Conservation (phyloP, 768 basidiomycete species). For the Panaeolus papilionaceus region DNA sequence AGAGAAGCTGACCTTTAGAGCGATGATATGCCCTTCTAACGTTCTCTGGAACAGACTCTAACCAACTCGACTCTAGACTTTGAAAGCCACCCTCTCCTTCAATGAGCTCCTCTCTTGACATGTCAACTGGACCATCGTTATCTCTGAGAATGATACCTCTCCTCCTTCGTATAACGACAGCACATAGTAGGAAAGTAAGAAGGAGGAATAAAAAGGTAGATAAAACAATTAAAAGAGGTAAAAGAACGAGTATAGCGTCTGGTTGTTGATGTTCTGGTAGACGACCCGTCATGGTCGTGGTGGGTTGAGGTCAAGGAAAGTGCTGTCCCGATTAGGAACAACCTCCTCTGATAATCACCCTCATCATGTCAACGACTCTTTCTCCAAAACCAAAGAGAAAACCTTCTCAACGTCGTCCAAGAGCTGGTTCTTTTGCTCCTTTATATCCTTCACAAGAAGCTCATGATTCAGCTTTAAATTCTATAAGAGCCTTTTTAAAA, state of each 20-base stretch:
- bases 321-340: conserved; percentile 19
- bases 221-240: conserved; percentile 93
- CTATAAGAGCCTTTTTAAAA: conserved; percentile 84
- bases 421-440: conserved; percentile 65
- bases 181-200: conserved; percentile 88
- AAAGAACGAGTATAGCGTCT: conserved; percentile 83
- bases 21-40: conserved; percentile 75
- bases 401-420: conserved; percentile 55
- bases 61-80: conserved; percentile 91
- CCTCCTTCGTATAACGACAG: conserved; percentile 81
- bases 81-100: conserved; percentile 95
- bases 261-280: conserved; percentile 37
- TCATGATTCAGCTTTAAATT: conserved; percentile 71
- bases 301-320: conserved; percentile 23
- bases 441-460: conserved; percentile 56
- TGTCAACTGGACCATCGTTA: conserved; percentile 90
- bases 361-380: conserved; percentile 48
- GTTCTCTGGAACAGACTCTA: conserved; percentile 78
- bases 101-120: conserved; percentile 89
- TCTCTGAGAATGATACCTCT: conserved; percentile 83
- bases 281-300: conserved; percentile 30
- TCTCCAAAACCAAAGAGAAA: conserved; percentile 61
- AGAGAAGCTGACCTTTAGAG: conserved; percentile 75
- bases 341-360: conserved; percentile 17
- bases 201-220: conserved; percentile 93